Evolutionary conservation across 768 basidiomycete genomes (phyloP).

Genomic region (Dendrothele bispora): DNA sequence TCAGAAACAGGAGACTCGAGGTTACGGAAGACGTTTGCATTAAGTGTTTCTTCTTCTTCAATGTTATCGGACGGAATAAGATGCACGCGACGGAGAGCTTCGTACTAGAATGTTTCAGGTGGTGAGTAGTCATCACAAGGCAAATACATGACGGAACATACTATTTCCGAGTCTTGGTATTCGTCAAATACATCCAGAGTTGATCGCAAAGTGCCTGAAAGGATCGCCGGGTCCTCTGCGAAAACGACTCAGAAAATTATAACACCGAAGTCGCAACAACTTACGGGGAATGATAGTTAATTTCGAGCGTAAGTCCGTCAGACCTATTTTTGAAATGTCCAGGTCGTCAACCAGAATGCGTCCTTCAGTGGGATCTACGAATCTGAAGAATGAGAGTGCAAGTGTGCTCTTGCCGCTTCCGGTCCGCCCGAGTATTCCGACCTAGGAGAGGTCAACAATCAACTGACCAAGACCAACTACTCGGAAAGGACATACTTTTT

Average conservation of each 20-base stretch:
- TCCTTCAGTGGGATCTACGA: constrained; percentile 84
- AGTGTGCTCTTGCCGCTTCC: constrained; percentile 81
- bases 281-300: constrained; percentile 76
- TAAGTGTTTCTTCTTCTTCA: constrained; percentile 50
- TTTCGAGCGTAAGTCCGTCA: constrained; percentile 77
- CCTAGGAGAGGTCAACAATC: constrained; percentile 28
- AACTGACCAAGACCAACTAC: not conserved
- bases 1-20: constrained; percentile 76
- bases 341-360: constrained; percentile 74
- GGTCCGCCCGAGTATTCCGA: constrained; percentile 72
- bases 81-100: constrained; percentile 82
- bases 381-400: constrained; percentile 84
- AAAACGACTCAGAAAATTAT: not conserved
- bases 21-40: constrained; percentile 75
- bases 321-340: constrained; percentile 76
- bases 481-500: constrained; percentile 54
- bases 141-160: constrained; percentile 32
- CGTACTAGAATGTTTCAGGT: constrained; percentile 49
- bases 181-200: constrained; percentile 86
- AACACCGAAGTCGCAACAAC: constrained; percentile 20
- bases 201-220: constrained; percentile 79
- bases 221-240: constrained; percentile 84
- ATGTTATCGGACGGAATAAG: constrained; percentile 50
- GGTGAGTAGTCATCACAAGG: not conserved
- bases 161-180: constrained; percentile 82